These are phyloP conservation scores for Acmispon strigosus DNA, from an alignment of 306 rosid species.

Conservation along the genomic window DNA sequence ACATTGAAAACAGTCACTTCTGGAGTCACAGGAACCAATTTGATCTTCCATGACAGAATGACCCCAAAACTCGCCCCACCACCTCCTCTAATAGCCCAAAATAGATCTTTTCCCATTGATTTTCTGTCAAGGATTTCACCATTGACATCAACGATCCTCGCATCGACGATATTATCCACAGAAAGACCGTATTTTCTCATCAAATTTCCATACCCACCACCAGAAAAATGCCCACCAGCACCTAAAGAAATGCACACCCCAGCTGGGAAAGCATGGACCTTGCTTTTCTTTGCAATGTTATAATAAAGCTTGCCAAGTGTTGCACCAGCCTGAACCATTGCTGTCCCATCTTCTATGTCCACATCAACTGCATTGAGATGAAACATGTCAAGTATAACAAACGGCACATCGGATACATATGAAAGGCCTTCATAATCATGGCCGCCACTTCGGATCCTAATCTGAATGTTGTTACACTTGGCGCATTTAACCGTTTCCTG, in stretches of 20 bases:
- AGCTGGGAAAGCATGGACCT: slow-evolving; percentile 29
- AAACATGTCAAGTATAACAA: slow-evolving; percentile 22
- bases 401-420: slow-evolving; percentile 17
- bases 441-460: slow-evolving; percentile 33
- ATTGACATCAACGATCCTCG: slow-evolving; percentile 13
- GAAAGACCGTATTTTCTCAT: slow-evolving; percentile 73
- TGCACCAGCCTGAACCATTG: slow-evolving; percentile 29
- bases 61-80: slow-evolving; percentile 64
- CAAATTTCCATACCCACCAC: slow-evolving; percentile 79
- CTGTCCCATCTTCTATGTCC: background rate
- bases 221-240: slow-evolving; percentile 60
- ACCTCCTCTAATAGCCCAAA: slow-evolving; percentile 40
- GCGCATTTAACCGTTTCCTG: slow-evolving; percentile 28
- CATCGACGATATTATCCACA: slow-evolving; percentile 44
- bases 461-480: background rate
- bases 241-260: slow-evolving; percentile 57
- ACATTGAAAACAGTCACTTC: slow-evolving; percentile 44
- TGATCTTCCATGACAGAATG: slow-evolving; percentile 45
- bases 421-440: slow-evolving; percentile 33
- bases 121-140: slow-evolving; percentile 20
- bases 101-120: slow-evolving; percentile 33
- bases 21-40: slow-evolving; percentile 46
- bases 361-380: background rate
- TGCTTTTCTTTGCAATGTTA: background rate
- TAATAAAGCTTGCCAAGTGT: slow-evolving; percentile 26